Evolutionary conservation across 306 rosid genomes (phyloP), one percentile per base, ranked within the genome.

Genomic region (Medicago ruthenica): DNA sequence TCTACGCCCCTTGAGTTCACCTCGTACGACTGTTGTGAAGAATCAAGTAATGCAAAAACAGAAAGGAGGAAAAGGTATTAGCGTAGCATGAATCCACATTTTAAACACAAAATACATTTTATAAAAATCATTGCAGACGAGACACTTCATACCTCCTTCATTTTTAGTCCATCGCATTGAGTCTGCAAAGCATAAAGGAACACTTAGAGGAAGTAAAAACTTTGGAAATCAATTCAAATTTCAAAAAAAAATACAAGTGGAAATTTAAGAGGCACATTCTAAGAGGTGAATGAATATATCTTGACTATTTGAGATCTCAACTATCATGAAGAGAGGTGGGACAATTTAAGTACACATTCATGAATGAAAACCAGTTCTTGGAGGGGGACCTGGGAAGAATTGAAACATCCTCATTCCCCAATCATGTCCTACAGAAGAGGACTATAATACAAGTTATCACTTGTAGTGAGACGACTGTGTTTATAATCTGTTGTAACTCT

Each of bases 1-100:
- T 89, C 85, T 54, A 79, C 1, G 60, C 97, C 98, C 81, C 84
- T 90, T 10, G 98, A 87, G 84, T 92, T 94, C 78, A 70, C 79
- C 83, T 87, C 89, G 60, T 88, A 94, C 4, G 89, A 82, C 98
- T 93, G 78, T 81, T 66, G 75, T 63, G 80, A 31, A 63, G 36
- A 61, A 79, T 40, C 16, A 37, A 50, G 58, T 48, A 44, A 68
- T 13, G 59, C 75, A 78, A 73, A 34, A 51, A 54, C 16, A 81
- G 20, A 71, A 51, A 17, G 22, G 34, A 20, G 47, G 62, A 3
- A 17, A 70, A 34, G 3, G 11, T 16, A 16, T 48, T 51, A 16
- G 64, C 36, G 74, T 4, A 45, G 41, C 6, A 45, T 55, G 20
- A 53, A 41, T 51, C 20, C 4, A 11, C 75, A 34, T 18, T 71